These are phyloP conservation scores for Apiospora saccharicola DNA, from an alignment of 2,329 filamentous ascomycete genomes.

Conservation along the genomic window DNA sequence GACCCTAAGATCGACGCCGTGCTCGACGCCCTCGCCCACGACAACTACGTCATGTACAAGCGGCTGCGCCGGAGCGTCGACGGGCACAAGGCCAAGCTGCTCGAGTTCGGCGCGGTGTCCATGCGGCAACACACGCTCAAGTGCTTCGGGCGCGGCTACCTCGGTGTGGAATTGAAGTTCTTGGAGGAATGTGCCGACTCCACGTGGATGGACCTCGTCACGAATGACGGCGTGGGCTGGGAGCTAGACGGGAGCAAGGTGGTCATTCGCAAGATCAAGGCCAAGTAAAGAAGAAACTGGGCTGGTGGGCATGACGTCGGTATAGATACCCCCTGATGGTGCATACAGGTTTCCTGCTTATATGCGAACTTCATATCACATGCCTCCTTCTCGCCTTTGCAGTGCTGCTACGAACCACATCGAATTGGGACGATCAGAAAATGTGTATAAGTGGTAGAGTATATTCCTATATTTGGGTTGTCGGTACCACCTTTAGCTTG, in stretches of 20 bases:
- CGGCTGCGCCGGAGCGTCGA: slow-evolving; percentile 75
- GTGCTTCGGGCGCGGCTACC: slow-evolving; percentile 83
- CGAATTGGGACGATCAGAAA: neutral
- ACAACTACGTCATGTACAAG: slow-evolving; percentile 85
- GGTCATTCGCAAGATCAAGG: slow-evolving; percentile 71
- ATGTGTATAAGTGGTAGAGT: neutral
- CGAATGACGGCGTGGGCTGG: slow-evolving; percentile 83
- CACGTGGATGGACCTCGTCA: slow-evolving; percentile 75
- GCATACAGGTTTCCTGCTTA: neutral
- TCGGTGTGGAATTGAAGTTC: slow-evolving; percentile 72
- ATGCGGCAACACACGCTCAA: slow-evolving; percentile 82
- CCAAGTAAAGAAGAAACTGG: slow-evolving; percentile 39
- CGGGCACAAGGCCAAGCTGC: slow-evolving; percentile 78
- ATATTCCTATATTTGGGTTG: too few species aligned
- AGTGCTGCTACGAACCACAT: neutral
- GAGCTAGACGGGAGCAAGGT: slow-evolving; percentile 76
- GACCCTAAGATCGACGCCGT: slow-evolving; percentile 75
- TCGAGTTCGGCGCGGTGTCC: slow-evolving; percentile 82
- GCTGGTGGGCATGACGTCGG: neutral
- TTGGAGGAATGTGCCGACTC: slow-evolving; percentile 73
- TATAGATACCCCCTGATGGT: neutral
- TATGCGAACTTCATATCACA: slow-evolving; percentile 8
- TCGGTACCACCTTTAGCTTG: neutral
- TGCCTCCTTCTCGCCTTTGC: neutral
- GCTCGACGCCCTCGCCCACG: slow-evolving; percentile 75